A percentile compares a stretch with the other conserved stretches of the same genome.
phyloP scores from a whole-genome alignment of 169 alveolate species.

The Eimeria tenella region DNA sequence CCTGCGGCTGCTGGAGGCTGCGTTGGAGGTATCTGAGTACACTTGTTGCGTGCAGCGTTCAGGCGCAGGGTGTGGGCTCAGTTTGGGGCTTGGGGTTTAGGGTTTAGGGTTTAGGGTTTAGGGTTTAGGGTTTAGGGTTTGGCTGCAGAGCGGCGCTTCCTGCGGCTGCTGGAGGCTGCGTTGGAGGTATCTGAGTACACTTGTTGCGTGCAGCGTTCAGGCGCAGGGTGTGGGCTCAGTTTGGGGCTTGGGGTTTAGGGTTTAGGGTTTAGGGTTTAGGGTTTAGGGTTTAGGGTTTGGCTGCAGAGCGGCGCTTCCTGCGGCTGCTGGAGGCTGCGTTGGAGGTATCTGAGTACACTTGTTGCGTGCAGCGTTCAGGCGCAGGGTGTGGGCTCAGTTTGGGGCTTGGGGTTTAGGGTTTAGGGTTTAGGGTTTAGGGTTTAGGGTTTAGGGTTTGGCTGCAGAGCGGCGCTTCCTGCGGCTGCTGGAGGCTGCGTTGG shows the following conservation, averaged over 20 bases:
- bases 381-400: background rate
- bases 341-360: constrained; percentile 90
- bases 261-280: background rate
- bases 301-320: constrained; percentile 88
- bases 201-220: too few species aligned
- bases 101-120: background rate
- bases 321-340: constrained; percentile 92
- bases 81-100: background rate
- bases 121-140: background rate
- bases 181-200: constrained; percentile 92
- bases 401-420: background rate
- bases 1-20: constrained; percentile 91
- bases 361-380: background rate
- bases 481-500: constrained; percentile 91
- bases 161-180: constrained; percentile 92
- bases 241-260: background rate
- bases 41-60: too few species aligned
- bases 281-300: background rate
- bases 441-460: background rate
- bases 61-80: too few species aligned
- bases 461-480: constrained; percentile 90
- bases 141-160: constrained; percentile 86
- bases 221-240: too few species aligned
- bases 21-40: constrained; percentile 92
- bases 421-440: background rate